Evolutionary conservation across 257 asterid species (phyloP), one percentile per base, ranked within the genome.

Genomic region (Solanum dulcamara): DNA sequence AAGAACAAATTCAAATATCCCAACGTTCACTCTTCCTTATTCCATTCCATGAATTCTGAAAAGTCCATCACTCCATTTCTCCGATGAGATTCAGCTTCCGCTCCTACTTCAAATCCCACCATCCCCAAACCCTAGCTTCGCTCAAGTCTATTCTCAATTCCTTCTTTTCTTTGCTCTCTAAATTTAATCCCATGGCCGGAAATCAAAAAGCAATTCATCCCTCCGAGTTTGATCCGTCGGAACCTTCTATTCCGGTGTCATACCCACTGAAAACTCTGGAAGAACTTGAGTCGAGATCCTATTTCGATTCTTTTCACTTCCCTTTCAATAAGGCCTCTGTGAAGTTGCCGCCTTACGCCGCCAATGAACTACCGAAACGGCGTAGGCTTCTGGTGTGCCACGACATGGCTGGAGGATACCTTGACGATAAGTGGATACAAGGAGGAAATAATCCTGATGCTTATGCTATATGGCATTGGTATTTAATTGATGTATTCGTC

Each of bases 401-500:
- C 81, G 99, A 96, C 86, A 88, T 96, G 97, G 90, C 86, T 66
- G 99, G 99, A 85, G 99, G 99, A 18, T 96, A 96, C 48, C 85
- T 85, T 37, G 98, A 96, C 83, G 99, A 96, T 86, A 91, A 75
- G 87, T 91, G 92, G 86, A 91, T 96, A 28, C 99, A 95, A 88
- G 98, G 99, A 2, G 98, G 99, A 59, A 83, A 26, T 22, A 94
- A 95, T 68, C 89, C 92, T 14, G 95, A 85, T 22, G 98, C 98
- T 10, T 96, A 92, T 84, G 91, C 93, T 68, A 92, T 96, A 83
- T 95, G 98, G 98, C 99, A 96, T 88, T 96, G 99, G 99, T 91
- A 92, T 90, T 91, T 96, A 93, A 94, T 96, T 48, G 98, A 96
- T 89, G 94, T 95, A 55, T 96, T 96, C 42, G 98, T 94, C 24